These are phyloP conservation scores for Melanogaster broomeanus DNA, from an alignment of 768 basidiomycete species.

Conservation along the genomic window DNA sequence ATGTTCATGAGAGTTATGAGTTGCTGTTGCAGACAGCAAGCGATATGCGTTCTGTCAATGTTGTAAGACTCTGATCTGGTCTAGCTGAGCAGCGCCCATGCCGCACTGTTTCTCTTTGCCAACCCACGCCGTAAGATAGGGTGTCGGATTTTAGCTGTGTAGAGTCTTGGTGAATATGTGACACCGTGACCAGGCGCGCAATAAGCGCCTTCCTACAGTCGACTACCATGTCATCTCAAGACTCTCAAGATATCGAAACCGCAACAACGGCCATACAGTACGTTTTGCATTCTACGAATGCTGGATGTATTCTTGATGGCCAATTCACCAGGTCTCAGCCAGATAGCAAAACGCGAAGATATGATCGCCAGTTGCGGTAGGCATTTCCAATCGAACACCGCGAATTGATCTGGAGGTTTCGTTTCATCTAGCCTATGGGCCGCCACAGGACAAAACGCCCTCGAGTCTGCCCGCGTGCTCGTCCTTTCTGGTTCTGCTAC, in stretches of 20 bases:
- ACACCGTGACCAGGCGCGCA: constrained; percentile 6
- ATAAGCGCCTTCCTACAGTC: constrained; percentile 1
- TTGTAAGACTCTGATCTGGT: too few species aligned
- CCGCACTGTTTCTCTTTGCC: too few species aligned
- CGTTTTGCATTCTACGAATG: constrained; percentile 9
- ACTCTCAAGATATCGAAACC: constrained; percentile 49
- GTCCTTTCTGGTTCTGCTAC: constrained; percentile 82
- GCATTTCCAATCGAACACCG: constrained; percentile 15
- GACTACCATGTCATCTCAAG: constrained; percentile 32
- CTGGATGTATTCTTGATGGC: background rate
- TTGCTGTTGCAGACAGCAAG: too few species aligned
- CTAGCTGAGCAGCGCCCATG: too few species aligned
- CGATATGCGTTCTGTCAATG: too few species aligned
- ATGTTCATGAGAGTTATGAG: too few species aligned
- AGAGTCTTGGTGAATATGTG: constrained; percentile 5
- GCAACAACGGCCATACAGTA: constrained; percentile 45
- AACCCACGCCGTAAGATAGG: too few species aligned
- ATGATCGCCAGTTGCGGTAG: constrained; percentile 93
- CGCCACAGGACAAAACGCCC: constrained; percentile 83
- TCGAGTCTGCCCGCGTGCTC: constrained; percentile 82
- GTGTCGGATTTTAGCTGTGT: too few species aligned
- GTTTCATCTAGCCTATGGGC: constrained; percentile 77
- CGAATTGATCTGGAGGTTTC: background rate
- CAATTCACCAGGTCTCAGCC: constrained; percentile 54
- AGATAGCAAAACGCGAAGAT: constrained; percentile 86